phyloP scores from a whole-genome alignment of 2,329 filamentous ascomycete genomes.

The Fusarium mexicanum region DNA sequence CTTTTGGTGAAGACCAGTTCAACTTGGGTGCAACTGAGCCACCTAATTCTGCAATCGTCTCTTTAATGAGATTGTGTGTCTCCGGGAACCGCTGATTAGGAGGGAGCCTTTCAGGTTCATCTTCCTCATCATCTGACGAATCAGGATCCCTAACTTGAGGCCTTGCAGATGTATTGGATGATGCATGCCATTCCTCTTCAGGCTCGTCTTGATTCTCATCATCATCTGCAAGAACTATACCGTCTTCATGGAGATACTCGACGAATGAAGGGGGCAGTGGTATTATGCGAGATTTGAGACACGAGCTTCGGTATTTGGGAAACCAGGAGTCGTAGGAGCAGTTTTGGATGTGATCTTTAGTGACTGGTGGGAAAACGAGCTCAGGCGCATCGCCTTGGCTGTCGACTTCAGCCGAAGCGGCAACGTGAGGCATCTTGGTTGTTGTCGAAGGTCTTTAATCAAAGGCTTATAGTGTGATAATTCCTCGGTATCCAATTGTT shows the following conservation, averaged over 20 bases:
- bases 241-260: slow-evolving; percentile 88
- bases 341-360: slow-evolving; percentile 86
- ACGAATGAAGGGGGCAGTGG: slow-evolving; percentile 80
- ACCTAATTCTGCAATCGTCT: slow-evolving; percentile 81
- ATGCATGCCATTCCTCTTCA: slow-evolving; percentile 61
- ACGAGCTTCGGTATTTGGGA: slow-evolving; percentile 80
- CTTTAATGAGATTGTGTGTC: slow-evolving; percentile 79
- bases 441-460: not conserved
- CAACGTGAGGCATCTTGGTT: slow-evolving; percentile 49
- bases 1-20: slow-evolving; percentile 97
- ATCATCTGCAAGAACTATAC: slow-evolving; percentile 85
- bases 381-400: slow-evolving; percentile 32
- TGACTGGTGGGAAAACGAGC: slow-evolving; percentile 83
- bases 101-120: slow-evolving; percentile 50
- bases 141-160: slow-evolving; percentile 55
- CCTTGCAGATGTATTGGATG: slow-evolving; percentile 41
- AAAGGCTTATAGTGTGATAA: not conserved
- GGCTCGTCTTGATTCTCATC: slow-evolving; percentile 63
- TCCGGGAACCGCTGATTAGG: slow-evolving; percentile 72
- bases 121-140: slow-evolving; percentile 59
- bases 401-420: slow-evolving; percentile 21
- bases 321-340: slow-evolving; percentile 97
- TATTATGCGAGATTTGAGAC: slow-evolving; percentile 87
- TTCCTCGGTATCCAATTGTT: not conserved
- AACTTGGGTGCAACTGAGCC: slow-evolving; percentile 91